These are phyloP conservation scores for Craterostigma plantagineum DNA, from an alignment of 257 asterid species.

Conservation along the genomic window DNA sequence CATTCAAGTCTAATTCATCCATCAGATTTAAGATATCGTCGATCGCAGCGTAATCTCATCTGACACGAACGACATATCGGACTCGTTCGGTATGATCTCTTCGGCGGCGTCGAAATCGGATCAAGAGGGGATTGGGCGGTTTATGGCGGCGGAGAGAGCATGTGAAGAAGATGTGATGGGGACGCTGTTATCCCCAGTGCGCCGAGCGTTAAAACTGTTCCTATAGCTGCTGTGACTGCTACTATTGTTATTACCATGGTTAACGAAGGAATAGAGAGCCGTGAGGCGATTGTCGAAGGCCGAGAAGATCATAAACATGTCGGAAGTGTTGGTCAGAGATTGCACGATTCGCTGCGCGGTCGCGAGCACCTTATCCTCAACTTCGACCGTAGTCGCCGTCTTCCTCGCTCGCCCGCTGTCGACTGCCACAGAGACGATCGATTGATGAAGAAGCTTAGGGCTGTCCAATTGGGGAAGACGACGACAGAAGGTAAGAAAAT, in stretches of 20 bases:
- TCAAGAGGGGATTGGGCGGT: too few species aligned
- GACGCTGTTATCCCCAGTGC: too few species aligned
- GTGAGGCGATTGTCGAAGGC: slow-evolving; percentile 71
- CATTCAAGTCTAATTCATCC: slow-evolving; percentile 35
- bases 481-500: too few species aligned
- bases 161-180: too few species aligned
- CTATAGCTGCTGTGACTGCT: too few species aligned
- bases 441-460: too few species aligned
- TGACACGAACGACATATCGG: slow-evolving; percentile 17
- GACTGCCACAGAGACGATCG: too few species aligned
- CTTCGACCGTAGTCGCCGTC: slow-evolving; percentile 57
- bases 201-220: too few species aligned
- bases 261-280: slow-evolving; percentile 34
- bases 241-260: slow-evolving; percentile 10
- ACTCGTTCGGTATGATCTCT: slow-evolving; percentile 22
- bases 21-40: slow-evolving; percentile 58
- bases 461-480: too few species aligned
- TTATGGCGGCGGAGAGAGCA: too few species aligned
- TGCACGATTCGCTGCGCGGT: slow-evolving; percentile 83
- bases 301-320: slow-evolving; percentile 61
- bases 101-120: slow-evolving; percentile 26
- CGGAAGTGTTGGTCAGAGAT: slow-evolving; percentile 48
- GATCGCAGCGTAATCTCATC: slow-evolving; percentile 41
- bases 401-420: not conserved
- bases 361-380: slow-evolving; percentile 64